These are phyloP conservation scores for Pseudogymnoascus sp. DNA, from an alignment of 2,329 filamentous ascomycete genomes.

Conservation along the genomic window DNA sequence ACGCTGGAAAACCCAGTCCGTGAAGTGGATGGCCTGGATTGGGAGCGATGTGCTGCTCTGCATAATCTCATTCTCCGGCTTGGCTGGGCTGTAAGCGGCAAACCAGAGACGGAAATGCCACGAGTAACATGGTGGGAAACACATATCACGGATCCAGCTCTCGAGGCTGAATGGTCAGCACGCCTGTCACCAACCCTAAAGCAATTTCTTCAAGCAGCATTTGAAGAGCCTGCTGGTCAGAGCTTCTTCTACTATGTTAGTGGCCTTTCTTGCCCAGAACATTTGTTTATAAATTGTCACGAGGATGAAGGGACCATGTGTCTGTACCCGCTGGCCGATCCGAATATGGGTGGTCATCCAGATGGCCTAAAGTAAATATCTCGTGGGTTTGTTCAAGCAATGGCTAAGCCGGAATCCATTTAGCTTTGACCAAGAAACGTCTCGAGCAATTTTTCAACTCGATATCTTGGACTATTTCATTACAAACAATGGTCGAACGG, in stretches of 20 bases:
- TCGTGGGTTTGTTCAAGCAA: background rate
- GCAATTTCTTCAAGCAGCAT: slow-evolving; percentile 15
- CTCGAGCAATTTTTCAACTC: slow-evolving; percentile 15
- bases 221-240: slow-evolving; percentile 9
- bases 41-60: slow-evolving; percentile 17
- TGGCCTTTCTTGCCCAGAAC: slow-evolving; percentile 10
- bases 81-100: slow-evolving; percentile 11
- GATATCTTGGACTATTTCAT: background rate
- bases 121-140: slow-evolving; percentile 14
- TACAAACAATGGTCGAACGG: slow-evolving; percentile 15
- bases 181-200: slow-evolving; percentile 16
- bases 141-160: slow-evolving; percentile 10
- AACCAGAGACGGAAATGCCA: slow-evolving; percentile 9
- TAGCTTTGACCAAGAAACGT: slow-evolving; percentile 16
- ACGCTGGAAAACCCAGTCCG: slow-evolving; percentile 8
- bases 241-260: slow-evolving; percentile 17
- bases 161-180: slow-evolving; percentile 12
- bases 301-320: slow-evolving; percentile 11
- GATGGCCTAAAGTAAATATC: slow-evolving; percentile 10
- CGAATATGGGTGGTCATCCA: slow-evolving; percentile 11
- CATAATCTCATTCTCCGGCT: slow-evolving; percentile 15
- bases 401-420: background rate
- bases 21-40: slow-evolving; percentile 15
- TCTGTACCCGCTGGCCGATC: slow-evolving; percentile 13
- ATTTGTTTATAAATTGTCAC: slow-evolving; percentile 9